Evolutionary conservation across 2,329 filamentous ascomycete genomes (phyloP).

Genomic region (Drechslerella stenobrocha): DNA sequence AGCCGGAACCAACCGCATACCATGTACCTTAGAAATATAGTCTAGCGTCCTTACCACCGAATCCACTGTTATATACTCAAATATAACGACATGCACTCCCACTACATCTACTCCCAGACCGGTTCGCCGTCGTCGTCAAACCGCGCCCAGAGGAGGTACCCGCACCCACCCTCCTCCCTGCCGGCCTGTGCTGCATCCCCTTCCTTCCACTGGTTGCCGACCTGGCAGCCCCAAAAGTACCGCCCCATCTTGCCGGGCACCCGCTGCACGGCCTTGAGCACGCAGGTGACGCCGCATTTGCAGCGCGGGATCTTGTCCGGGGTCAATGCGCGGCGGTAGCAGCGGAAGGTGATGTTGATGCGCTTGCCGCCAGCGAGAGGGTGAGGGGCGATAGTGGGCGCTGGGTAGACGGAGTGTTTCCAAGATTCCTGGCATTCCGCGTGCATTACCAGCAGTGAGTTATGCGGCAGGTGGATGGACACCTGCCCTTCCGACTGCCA

Average conservation of each 20-base stretch:
- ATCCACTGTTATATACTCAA: no score
- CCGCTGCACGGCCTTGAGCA: conserved; percentile 61
- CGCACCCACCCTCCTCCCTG: conserved; percentile 62
- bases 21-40: no score
- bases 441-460: conserved; percentile 92
- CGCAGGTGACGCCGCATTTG: conserved; percentile 68
- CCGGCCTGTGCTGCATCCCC: conserved; percentile 53
- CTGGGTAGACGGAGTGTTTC: conserved; percentile 81
- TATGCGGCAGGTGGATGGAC: conserved; percentile 89
- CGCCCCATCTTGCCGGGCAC: conserved; percentile 70
- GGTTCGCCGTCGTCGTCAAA: conserved; percentile 87
- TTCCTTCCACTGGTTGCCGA: conserved; percentile 68
- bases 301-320: conserved; percentile 78
- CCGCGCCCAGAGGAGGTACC: conserved; percentile 81
- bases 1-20: no score
- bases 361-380: conserved; percentile 76
- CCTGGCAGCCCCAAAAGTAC: conserved; percentile 95
- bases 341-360: conserved; percentile 92
- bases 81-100: no score
- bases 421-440: conserved; percentile 97
- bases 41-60: no score
- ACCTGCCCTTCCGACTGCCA: conserved; percentile 73
- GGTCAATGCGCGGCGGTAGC: conserved; percentile 76
- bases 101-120: conserved; percentile 59
- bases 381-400: conserved; percentile 77